These are phyloP conservation scores for Debaryomyces fabryi DNA, from an alignment of 1,139 yeast genomes.

Conservation along the genomic window DNA sequence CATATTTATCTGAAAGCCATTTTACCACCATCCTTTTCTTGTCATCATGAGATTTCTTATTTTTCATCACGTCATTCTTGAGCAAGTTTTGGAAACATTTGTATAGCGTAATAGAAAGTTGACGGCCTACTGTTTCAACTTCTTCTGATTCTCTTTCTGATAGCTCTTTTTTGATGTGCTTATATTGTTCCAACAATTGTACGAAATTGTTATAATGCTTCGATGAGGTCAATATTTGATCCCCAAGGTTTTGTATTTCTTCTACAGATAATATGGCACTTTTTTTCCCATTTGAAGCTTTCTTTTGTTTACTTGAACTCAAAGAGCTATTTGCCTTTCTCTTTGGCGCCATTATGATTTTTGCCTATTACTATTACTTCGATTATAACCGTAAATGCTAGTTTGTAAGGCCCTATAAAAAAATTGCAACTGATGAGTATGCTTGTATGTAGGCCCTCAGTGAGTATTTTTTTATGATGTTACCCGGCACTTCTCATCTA, in stretches of 20 bases:
- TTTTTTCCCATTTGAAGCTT: constrained; percentile 4
- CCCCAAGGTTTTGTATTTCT: constrained; percentile 35
- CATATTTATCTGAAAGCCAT: constrained; percentile 69
- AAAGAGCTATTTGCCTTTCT: constrained; percentile 19
- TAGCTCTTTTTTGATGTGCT: constrained; percentile 25
- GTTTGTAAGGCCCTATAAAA: constrained; percentile 1
- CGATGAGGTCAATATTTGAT: constrained; percentile 28
- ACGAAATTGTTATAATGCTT: constrained; percentile 58
- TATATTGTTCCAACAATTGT: constrained; percentile 43
- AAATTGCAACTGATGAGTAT: constrained; percentile 9
- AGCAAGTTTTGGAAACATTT: constrained; percentile 62
- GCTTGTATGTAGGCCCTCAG: constrained; percentile 4
- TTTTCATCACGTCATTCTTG: constrained; percentile 48
- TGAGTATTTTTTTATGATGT: constrained; percentile 8
- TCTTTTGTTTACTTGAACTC: constrained; percentile 14
- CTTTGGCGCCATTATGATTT: constrained; percentile 21
- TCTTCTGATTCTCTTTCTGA: constrained; percentile 24
- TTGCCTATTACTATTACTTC: background rate
- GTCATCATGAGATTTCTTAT: constrained; percentile 42
- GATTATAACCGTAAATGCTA: background rate
- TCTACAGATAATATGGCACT: constrained; percentile 21
- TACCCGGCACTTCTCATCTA: constrained; percentile 9
- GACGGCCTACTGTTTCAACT: constrained; percentile 44
- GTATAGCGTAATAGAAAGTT: constrained; percentile 53
- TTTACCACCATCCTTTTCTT: constrained; percentile 50